Evolutionary conservation across 179 eudicot genomes (phyloP).

Genomic region (Silene vulgaris): DNA sequence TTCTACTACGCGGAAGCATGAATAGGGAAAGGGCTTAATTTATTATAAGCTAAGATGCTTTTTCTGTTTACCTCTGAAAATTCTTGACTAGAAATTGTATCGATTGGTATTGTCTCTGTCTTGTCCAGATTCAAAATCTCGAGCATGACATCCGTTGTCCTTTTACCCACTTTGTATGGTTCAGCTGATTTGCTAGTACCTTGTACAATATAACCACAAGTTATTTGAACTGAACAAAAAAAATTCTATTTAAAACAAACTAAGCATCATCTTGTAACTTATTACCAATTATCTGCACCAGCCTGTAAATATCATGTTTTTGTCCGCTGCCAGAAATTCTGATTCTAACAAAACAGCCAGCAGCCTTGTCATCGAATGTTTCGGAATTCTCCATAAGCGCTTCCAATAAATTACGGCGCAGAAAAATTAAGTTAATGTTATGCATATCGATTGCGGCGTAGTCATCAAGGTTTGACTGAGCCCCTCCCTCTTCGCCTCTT

Average conservation of each 20-base stretch:
- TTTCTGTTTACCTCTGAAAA: conserved; percentile 67
- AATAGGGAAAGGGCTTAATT: background rate
- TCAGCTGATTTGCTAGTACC: conserved; percentile 75
- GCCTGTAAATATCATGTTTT: conserved; percentile 89
- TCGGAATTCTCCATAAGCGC: conserved; percentile 76
- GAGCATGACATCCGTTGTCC: conserved; percentile 64
- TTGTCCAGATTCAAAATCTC: conserved; percentile 89
- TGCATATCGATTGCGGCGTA: conserved; percentile 97
- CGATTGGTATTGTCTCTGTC: conserved; percentile 68
- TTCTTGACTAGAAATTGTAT: conserved; percentile 89
- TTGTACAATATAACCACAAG: conserved; percentile 27
- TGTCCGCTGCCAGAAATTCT: conserved; percentile 75
- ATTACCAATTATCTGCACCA: conserved; percentile 93
- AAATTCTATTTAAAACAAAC: background rate
- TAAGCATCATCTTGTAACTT: background rate
- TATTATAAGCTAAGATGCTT: too few species aligned
- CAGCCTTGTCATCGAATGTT: conserved; percentile 57
- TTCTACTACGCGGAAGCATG: too few species aligned
- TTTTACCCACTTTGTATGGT: conserved; percentile 81
- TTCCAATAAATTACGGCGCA: conserved; percentile 81
- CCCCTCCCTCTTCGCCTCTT: conserved; percentile 36
- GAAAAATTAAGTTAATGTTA: conserved; percentile 75
- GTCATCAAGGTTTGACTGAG: conserved; percentile 85
- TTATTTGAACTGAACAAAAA: conserved; percentile 18
- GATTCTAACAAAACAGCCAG: conserved; percentile 90